Conservation (phyloP, 2,329 filamentous ascomycete genomes). For the Beauveria asiatica region DNA sequence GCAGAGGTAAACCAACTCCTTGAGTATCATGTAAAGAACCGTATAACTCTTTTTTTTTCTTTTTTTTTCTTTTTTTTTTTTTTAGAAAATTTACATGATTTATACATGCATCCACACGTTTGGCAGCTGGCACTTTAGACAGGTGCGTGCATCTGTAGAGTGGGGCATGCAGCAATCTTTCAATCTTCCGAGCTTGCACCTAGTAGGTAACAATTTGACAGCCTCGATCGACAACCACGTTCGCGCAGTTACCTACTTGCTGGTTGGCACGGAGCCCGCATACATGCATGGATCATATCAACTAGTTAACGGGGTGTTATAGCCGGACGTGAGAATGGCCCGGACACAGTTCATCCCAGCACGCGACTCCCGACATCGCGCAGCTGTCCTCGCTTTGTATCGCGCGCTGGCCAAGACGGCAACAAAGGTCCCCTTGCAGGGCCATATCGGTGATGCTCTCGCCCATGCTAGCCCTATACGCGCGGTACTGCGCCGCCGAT, state of each 20-base stretch:
- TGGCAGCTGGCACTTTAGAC: too few relatives aligned
- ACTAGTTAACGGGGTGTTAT: background rate
- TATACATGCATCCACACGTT: too few relatives aligned
- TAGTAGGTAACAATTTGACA: background rate
- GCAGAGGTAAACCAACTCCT: too few relatives aligned
- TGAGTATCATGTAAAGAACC: too few relatives aligned
- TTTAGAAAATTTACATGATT: too few relatives aligned
- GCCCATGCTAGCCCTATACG: constrained; percentile 35
- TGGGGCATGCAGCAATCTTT: background rate
- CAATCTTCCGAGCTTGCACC: background rate
- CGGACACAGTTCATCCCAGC: constrained; percentile 36
- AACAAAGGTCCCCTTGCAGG: constrained; percentile 41
- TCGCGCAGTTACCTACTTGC: background rate
- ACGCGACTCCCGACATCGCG: constrained; percentile 43
- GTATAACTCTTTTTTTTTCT: too few relatives aligned
- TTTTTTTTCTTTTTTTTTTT: too few relatives aligned
- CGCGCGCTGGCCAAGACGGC: constrained; percentile 57
- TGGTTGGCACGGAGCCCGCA: background rate
- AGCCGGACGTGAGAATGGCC: constrained; percentile 16
- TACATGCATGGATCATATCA: background rate
- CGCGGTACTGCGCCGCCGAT: constrained; percentile 52
- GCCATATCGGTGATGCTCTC: constrained; percentile 26
- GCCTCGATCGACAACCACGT: background rate
- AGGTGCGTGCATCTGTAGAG: background rate
- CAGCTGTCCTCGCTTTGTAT: constrained; percentile 60